Evolutionary conservation across 768 basidiomycete species (phyloP).

Genomic region (Termitomyces sp.): DNA sequence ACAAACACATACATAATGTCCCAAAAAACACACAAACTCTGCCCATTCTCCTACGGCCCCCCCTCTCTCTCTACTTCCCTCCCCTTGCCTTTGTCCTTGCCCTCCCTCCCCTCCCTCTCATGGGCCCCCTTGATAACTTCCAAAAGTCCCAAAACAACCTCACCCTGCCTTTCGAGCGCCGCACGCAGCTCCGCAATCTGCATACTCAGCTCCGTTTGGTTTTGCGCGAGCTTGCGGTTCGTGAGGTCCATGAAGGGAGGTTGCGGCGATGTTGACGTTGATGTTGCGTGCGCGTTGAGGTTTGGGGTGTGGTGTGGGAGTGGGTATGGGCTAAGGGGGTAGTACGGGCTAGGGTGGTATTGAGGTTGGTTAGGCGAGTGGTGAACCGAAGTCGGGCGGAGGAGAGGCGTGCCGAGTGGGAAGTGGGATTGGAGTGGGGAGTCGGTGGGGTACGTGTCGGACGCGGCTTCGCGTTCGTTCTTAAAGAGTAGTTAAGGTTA

Average conservation of each 20-base stretch:
- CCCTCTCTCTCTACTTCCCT: too few relatives aligned
- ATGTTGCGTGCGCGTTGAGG: not conserved
- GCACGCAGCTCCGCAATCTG: constrained; percentile 59
- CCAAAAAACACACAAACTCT: too few relatives aligned
- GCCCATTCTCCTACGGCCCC: too few relatives aligned
- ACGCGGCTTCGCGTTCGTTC: constrained; percentile 13
- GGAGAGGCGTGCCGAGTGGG: constrained; percentile 3
- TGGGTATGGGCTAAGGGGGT: not conserved
- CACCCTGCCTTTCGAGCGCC: constrained; percentile 57
- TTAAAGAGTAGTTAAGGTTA: too few relatives aligned
- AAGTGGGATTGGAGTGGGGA: constrained; percentile 11
- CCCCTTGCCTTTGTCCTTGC: too few relatives aligned
- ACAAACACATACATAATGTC: too few relatives aligned
- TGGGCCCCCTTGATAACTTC: constrained; percentile 5
- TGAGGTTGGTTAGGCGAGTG: not conserved
- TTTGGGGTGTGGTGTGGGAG: not conserved
- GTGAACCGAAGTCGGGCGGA: not conserved
- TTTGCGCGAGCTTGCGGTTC: constrained; percentile 60
- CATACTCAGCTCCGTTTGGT: constrained; percentile 60
- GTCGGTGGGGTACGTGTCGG: not conserved
- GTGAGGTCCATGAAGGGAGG: constrained; percentile 35
- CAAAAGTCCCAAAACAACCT: constrained; percentile 40
- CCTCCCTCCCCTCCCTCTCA: too few relatives aligned
- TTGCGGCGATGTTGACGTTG: not conserved
- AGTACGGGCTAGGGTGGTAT: not conserved